Base-by-base conservation (phyloP, 2,329 filamentous ascomycete species). In the Ophiostoma perfectum region DNA sequence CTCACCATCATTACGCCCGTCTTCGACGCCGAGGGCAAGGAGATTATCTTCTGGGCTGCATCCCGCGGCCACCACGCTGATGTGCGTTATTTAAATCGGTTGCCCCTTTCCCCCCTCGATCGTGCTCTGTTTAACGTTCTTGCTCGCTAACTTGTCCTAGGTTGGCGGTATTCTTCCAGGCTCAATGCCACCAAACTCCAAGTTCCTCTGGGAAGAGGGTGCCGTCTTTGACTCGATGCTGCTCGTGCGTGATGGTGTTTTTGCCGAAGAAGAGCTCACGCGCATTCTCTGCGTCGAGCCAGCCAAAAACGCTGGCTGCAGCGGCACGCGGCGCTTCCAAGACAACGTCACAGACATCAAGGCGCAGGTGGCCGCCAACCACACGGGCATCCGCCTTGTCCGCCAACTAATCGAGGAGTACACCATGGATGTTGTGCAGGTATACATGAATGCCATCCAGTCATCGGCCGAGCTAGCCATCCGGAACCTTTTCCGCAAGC, bases 1-100 rank as follows among this genome's bases (percentile, higher is more conserved):
- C 90, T 95, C 69, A 95, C 91, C 0, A 88, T 93, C 36, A 83
- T 92, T 66, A 93, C 90, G n/a, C 91, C 91, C 0, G 90, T 90
- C 0, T 94, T 93, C 27, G 86, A 27, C 27, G 27, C 87, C 70
- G 75, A 76, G 14, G 76, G 88, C 67, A 85, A 89, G n/a, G 27
- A 27, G 27, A 93, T 94, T 69, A 83, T 93, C 66, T 94, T 94
- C 78, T 94, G 92, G 71, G 90, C 91, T 1, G 91, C 91, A 0
- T 92, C 89, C 2, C 84, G 91, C 49, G 91, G 90, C 0, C 91
- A 94, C 75, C 91, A 94, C 73, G 90, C 91, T 7, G 91, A 94
- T 74, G 93, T 95, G 27, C 27, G 27, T 27, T 27, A 27, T 27
- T 27, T 27, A 27, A 27, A 27, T 27, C 27, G 27, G 2, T 27